phyloP scores from a whole-genome alignment of 768 basidiomycete species.

The Hericium erinaceus region DNA sequence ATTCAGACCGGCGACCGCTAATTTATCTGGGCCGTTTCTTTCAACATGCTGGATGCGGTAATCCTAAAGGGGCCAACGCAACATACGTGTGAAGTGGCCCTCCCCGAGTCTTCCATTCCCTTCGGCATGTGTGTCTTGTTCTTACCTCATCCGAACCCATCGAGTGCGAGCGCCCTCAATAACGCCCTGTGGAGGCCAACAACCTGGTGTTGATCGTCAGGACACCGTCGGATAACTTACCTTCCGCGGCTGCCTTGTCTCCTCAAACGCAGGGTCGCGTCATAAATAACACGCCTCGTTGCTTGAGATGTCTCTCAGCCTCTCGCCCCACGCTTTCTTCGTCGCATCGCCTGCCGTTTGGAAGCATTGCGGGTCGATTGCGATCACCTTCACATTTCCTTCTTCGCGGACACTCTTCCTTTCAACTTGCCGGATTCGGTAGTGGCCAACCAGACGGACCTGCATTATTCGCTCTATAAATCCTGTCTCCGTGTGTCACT shows the following conservation, averaged over 20 bases:
- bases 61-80: background rate
- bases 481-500: constrained; percentile 16
- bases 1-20: background rate
- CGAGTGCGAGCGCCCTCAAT: background rate
- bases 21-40: background rate
- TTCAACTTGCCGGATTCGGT: constrained; percentile 17
- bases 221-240: background rate
- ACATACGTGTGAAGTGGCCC: background rate
- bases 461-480: constrained; percentile 16
- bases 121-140: background rate
- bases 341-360: constrained; percentile 8
- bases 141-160: background rate
- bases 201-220: background rate
- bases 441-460: constrained; percentile 12
- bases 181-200: background rate
- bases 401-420: constrained; percentile 12
- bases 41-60: background rate
- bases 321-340: constrained; percentile 11
- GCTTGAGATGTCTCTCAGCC: background rate
- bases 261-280: constrained; percentile 1
- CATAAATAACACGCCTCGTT: constrained; percentile 17
- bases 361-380: constrained; percentile 13
- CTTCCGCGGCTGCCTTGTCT: background rate
- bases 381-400: constrained; percentile 17
- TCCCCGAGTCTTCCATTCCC: background rate